Conservation (phyloP, 192 early-diverging fungal species). For the Dispira simplex region DNA sequence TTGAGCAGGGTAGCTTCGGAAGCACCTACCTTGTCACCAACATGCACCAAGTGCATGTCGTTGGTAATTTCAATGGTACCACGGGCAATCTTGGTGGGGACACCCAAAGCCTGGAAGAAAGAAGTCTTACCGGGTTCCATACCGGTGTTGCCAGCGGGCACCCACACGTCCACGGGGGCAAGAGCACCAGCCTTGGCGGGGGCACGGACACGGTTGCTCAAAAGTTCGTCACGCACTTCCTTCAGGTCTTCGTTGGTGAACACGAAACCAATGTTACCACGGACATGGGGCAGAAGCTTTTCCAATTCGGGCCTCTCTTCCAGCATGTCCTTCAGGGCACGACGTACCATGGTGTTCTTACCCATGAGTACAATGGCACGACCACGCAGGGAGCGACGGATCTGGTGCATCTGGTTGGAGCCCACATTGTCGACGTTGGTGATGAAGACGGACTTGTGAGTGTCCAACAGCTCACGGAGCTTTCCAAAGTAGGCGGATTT, state of each 20-base stretch:
- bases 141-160: constrained; percentile 97
- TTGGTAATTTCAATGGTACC: constrained; percentile 99
- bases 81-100: constrained; percentile 99
- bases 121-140: constrained; percentile 99
- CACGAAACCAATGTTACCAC: constrained; percentile 97
- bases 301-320: constrained; percentile 72
- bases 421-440: constrained; percentile 99
- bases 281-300: constrained; percentile 67
- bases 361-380: constrained; percentile 94
- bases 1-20: constrained; percentile 97
- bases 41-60: constrained; percentile 85
- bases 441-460: constrained; percentile 96
- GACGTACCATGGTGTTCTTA: constrained; percentile 99
- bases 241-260: constrained; percentile 99
- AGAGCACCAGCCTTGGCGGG: constrained; percentile 92
- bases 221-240: constrained; percentile 78
- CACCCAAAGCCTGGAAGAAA: constrained; percentile 99
- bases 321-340: constrained; percentile 46
- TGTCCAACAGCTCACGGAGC: constrained; percentile 75
- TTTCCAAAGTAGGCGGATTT: constrained; percentile 94
- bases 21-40: constrained; percentile 86
- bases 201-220: constrained; percentile 88
- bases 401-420: constrained; percentile 99
- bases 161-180: constrained; percentile 84
- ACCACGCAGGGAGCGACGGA: constrained; percentile 81